Evolutionary conservation across 345 rosid genomes (phyloP).

Genomic region (Acer negundo): DNA sequence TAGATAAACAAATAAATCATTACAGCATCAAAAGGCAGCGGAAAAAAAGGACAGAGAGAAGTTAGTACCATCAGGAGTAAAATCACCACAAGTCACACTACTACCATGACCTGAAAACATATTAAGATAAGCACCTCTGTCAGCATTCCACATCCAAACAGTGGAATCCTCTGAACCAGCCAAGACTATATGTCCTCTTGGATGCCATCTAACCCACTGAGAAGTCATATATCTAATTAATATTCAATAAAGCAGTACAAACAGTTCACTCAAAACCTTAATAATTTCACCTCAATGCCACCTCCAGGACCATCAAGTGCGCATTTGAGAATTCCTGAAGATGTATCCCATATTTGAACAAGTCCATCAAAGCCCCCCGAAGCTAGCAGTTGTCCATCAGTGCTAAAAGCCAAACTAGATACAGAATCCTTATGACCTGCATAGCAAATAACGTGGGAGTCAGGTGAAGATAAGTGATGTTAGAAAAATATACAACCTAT

Average conservation of each 20-base stretch:
- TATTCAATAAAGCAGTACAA: background rate
- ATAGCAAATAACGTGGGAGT: constrained; percentile 15
- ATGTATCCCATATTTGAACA: constrained; percentile 72
- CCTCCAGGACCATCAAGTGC: constrained; percentile 70
- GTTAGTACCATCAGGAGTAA: constrained; percentile 83
- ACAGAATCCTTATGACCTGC: constrained; percentile 89
- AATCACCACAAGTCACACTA: constrained; percentile 86
- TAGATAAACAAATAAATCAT: background rate
- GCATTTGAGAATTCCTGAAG: constrained; percentile 58
- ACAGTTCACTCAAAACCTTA: constrained; percentile 1
- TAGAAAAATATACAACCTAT: background rate
- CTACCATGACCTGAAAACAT: constrained; percentile 80
- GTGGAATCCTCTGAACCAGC: constrained; percentile 84
- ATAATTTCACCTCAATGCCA: constrained; percentile 67
- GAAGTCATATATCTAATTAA: constrained; percentile 25
- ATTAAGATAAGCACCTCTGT: constrained; percentile 62
- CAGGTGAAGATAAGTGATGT: background rate
- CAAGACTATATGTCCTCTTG: constrained; percentile 81
- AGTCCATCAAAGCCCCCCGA: constrained; percentile 82
- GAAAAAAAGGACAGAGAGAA: constrained; percentile 6
- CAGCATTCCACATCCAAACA: constrained; percentile 98
- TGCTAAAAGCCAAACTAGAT: constrained; percentile 70
- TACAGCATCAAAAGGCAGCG: background rate
- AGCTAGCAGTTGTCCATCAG: constrained; percentile 76
- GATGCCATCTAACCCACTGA: constrained; percentile 98